phyloP scores from a whole-genome alignment of 805 yeast genomes.

The Spathaspora passalidarum region DNA sequence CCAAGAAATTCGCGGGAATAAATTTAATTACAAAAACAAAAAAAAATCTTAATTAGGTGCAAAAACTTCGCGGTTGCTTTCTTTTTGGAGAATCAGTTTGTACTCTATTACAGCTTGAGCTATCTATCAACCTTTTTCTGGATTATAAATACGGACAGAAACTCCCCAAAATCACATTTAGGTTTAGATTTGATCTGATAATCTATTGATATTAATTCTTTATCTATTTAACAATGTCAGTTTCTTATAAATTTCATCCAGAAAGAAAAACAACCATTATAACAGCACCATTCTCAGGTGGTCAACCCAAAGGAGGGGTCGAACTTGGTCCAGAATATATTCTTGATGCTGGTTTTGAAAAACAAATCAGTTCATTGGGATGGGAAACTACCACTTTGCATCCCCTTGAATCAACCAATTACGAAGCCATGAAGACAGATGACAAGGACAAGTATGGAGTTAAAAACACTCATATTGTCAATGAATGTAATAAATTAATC shows the following conservation, averaged over 20 bases:
- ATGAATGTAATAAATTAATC: constrained; percentile 64
- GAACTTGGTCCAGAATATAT: constrained; percentile 89
- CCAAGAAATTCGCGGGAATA: neutral
- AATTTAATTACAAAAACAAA: too few species aligned
- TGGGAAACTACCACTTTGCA: constrained; percentile 59
- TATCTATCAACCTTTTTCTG: neutral
- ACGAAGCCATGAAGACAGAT: constrained; percentile 38
- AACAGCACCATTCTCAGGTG: constrained; percentile 92
- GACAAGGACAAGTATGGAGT: constrained; percentile 50
- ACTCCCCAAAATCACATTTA: neutral
- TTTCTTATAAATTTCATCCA: constrained; percentile 53
- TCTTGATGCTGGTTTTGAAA: constrained; percentile 65
- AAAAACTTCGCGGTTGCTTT: constrained; percentile 1
- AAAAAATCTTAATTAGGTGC: neutral
- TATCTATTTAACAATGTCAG: constrained; percentile 9
- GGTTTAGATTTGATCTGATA: neutral
- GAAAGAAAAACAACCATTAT: constrained; percentile 63
- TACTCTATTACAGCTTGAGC: neutral
- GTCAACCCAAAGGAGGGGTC: constrained; percentile 92
- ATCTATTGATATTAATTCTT: neutral
- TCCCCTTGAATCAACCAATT: constrained; percentile 50
- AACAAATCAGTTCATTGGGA: constrained; percentile 63
- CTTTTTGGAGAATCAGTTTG: neutral
- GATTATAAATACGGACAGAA: neutral
- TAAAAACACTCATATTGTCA: constrained; percentile 76